These are phyloP conservation scores for Magnusiomyces suaveolens DNA, from an alignment of 1,139 yeast species.

Conservation along the genomic window DNA sequence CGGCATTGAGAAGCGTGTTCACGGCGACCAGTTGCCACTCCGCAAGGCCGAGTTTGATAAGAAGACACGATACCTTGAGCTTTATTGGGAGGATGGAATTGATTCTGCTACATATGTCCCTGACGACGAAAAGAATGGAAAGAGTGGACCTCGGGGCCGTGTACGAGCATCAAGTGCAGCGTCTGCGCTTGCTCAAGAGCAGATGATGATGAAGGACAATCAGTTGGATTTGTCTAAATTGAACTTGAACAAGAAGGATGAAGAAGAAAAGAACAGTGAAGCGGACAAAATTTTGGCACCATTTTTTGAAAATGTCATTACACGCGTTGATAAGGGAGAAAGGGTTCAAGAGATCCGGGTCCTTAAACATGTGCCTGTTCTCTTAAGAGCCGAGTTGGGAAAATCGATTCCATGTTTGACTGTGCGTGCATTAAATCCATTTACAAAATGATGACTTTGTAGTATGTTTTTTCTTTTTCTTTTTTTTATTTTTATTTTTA, in stretches of 20 bases:
- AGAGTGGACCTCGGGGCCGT: constrained; percentile 13
- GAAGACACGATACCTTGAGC: constrained; percentile 54
- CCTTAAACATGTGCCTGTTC: constrained; percentile 68
- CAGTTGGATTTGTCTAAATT: constrained; percentile 13
- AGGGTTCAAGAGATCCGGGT: constrained; percentile 74
- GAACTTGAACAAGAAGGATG: constrained; percentile 24
- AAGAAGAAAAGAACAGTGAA: constrained; percentile 19
- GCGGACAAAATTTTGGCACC: constrained; percentile 41
- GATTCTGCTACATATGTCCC: constrained; percentile 90
- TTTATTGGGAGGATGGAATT: constrained; percentile 85
- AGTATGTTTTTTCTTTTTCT: no score
- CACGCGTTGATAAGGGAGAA: constrained; percentile 47
- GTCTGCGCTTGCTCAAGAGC: constrained; percentile 47
- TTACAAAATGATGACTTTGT: no score
- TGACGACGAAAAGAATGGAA: constrained; percentile 67
- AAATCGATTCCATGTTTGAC: constrained; percentile 86
- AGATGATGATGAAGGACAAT: constrained; percentile 13
- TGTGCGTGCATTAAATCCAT: constrained; percentile 89
- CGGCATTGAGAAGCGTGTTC: constrained; percentile 95
- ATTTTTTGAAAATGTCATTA: constrained; percentile 46
- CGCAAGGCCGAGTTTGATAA: constrained; percentile 88
- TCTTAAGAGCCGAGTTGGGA: constrained; percentile 85
- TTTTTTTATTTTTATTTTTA: no score
- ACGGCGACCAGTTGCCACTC: constrained; percentile 91
- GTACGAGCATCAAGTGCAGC: constrained; percentile 54